phyloP scores from a whole-genome alignment of 2,329 filamentous ascomycete genomes.

The Rutstroemia sp. region DNA sequence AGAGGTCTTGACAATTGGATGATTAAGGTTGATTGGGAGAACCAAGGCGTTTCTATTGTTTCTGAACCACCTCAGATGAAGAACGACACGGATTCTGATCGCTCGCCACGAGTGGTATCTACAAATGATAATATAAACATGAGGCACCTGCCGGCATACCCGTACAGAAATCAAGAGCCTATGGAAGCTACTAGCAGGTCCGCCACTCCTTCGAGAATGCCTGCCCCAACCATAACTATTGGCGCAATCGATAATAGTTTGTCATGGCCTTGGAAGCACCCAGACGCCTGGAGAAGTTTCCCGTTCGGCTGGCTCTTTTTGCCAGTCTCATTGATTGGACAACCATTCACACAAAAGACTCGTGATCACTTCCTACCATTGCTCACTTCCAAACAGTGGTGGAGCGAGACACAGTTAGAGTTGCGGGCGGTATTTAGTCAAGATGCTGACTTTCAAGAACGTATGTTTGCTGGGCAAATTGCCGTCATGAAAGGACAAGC shows the following conservation, averaged over 20 bases:
- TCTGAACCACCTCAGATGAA: slow-evolving; percentile 71
- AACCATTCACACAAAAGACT: slow-evolving; percentile 91
- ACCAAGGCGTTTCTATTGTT: slow-evolving; percentile 74
- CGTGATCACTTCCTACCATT: slow-evolving; percentile 93
- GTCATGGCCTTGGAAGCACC: slow-evolving; percentile 70
- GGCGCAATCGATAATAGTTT: slow-evolving; percentile 97
- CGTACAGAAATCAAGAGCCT: slow-evolving; percentile 72
- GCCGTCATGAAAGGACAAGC: slow-evolving; percentile 99
- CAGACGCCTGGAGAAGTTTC: slow-evolving; percentile 79
- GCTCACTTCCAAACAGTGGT: slow-evolving; percentile 91
- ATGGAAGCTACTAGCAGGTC: slow-evolving; percentile 66
- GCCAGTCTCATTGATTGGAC: slow-evolving; percentile 89
- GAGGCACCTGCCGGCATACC: slow-evolving; percentile 38
- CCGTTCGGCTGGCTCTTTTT: slow-evolving; percentile 98
- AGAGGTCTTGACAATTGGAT: slow-evolving; percentile 98
- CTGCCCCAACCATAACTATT: slow-evolving; percentile 52
- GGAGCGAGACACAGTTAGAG: slow-evolving; percentile 86
- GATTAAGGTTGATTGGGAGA: slow-evolving; percentile 89
- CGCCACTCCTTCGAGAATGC: slow-evolving; percentile 28
- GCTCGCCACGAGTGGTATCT: slow-evolving; percentile 41
- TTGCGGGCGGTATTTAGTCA: slow-evolving; percentile 82
- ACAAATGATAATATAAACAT: slow-evolving; percentile 28
- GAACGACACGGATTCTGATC: slow-evolving; percentile 45
- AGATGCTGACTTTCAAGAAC: slow-evolving; percentile 93
- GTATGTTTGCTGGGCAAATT: slow-evolving; percentile 98